A percentile compares a stretch with the other conserved stretches of the same genome.
Conservation (phyloP, 2,329 filamentous ascomycete species). For the Diplodia seriata region DNA sequence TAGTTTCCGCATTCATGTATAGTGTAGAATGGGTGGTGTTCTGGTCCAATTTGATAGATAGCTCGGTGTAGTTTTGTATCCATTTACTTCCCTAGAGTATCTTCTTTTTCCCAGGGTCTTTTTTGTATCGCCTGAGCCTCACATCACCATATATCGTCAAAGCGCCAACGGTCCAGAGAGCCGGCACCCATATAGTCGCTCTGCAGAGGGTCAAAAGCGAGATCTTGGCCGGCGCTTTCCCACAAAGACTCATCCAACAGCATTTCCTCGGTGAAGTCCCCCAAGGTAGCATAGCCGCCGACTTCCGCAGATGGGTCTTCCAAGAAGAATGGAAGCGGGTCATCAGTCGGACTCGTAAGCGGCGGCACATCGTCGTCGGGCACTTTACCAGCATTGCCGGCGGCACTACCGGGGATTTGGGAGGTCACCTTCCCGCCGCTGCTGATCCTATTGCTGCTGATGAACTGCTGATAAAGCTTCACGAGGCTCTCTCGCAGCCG, state of each 20-base stretch:
- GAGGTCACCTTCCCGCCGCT: background rate
- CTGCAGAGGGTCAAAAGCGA: background rate
- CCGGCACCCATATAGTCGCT: background rate
- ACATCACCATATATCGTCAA: background rate
- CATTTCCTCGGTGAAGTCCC: background rate
- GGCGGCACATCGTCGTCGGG: background rate
- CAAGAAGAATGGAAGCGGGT: background rate
- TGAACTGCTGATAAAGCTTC: conserved; percentile 5
- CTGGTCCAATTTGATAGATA: background rate
- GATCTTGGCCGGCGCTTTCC: background rate
- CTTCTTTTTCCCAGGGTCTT: no score
- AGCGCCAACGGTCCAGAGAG: background rate
- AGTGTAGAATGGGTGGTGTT: background rate
- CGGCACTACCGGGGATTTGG: no score
- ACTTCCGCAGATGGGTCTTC: background rate
- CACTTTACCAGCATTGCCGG: background rate
- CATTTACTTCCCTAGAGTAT: background rate
- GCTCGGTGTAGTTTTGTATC: background rate
- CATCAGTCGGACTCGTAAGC: background rate
- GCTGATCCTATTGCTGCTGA: background rate
- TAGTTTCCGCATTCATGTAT: background rate
- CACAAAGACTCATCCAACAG: conserved; percentile 11
- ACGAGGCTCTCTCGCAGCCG: conserved; percentile 6
- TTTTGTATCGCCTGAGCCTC: no score
- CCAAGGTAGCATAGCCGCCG: background rate